Conservation (phyloP, 345 rosid genomes). For the Dimocarpus longan region DNA sequence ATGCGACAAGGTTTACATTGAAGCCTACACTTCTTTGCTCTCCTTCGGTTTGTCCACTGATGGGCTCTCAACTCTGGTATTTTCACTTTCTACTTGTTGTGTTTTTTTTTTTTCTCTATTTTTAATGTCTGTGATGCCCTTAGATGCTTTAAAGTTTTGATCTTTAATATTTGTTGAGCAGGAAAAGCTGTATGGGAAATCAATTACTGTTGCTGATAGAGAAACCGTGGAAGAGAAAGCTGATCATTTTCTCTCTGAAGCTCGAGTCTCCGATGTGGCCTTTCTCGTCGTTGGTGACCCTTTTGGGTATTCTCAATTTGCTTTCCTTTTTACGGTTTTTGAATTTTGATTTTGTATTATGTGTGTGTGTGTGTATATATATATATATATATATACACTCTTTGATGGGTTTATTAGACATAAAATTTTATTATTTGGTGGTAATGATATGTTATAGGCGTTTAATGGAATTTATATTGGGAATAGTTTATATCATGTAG, state of each 20-base stretch:
- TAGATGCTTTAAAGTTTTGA: constrained; percentile 2
- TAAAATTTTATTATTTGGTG: not conserved
- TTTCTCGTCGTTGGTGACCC: constrained; percentile 98
- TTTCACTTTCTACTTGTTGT: not conserved
- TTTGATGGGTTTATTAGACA: not conserved
- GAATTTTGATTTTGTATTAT: not conserved
- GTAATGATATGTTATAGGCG: not conserved
- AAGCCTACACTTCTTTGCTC: constrained; percentile 94
- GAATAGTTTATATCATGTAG: too few relatives aligned
- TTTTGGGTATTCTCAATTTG: constrained; percentile 56
- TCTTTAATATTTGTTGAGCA: constrained; percentile 11
- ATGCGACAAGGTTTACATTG: constrained; percentile 81
- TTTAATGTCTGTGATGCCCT: not conserved
- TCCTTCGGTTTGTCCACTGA: constrained; percentile 78
- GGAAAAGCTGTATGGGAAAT: constrained; percentile 80
- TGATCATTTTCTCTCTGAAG: constrained; percentile 57
- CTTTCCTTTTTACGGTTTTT: not conserved
- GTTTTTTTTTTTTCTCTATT: not conserved
- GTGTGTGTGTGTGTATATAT: too few relatives aligned
- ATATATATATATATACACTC: too few relatives aligned
- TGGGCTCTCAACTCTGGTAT: constrained; percentile 74
- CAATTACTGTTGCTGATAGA: constrained; percentile 72
- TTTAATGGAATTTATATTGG: not conserved
- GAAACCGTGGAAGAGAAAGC: constrained; percentile 94
- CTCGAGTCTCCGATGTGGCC: constrained; percentile 56